These are phyloP conservation scores for Quercus agrifolia DNA, from an alignment of 306 rosid genomes.

Conservation along the genomic window DNA sequence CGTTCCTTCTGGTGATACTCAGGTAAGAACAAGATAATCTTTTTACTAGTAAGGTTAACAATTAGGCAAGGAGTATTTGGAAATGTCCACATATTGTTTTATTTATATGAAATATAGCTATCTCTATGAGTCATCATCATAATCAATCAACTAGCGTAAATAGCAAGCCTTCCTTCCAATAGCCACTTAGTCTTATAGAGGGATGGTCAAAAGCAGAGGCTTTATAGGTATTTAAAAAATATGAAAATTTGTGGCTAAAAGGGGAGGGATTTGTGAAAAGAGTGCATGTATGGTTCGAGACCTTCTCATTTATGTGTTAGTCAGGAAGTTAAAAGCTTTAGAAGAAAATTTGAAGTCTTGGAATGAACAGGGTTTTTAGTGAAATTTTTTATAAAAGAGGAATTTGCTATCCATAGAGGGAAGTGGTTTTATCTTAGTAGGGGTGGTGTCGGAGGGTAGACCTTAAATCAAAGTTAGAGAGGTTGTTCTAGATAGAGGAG, in stretches of 20 bases:
- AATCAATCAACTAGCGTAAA: not conserved
- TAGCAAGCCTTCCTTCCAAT: not conserved
- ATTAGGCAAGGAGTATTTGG: conserved; percentile 11
- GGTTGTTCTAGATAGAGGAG: not conserved
- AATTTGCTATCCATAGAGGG: not conserved
- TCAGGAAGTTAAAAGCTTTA: not conserved
- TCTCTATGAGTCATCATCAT: not conserved
- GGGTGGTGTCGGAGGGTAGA: not conserved
- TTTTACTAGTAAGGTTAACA: conserved; percentile 4
- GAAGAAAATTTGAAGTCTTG: not conserved
- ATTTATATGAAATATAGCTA: not conserved
- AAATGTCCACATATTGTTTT: not conserved
- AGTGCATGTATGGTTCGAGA: not conserved
- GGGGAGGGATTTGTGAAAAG: not conserved
- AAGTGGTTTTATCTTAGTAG: not conserved
- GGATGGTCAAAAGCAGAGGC: not conserved
- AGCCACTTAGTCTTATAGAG: not conserved
- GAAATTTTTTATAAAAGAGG: not conserved
- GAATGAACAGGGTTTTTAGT: not conserved
- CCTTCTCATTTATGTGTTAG: not conserved
- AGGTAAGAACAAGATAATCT: conserved; percentile 39
- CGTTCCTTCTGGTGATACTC: conserved; percentile 59
- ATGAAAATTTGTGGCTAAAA: not conserved
- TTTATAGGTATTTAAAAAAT: not conserved
- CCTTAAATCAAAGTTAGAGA: not conserved